Percentiles rank a stretch among this genome's conserved stretches.
These are phyloP conservation scores for Candida fluviatilis DNA, from an alignment of 805 yeast species.

Conservation along the genomic window DNA sequence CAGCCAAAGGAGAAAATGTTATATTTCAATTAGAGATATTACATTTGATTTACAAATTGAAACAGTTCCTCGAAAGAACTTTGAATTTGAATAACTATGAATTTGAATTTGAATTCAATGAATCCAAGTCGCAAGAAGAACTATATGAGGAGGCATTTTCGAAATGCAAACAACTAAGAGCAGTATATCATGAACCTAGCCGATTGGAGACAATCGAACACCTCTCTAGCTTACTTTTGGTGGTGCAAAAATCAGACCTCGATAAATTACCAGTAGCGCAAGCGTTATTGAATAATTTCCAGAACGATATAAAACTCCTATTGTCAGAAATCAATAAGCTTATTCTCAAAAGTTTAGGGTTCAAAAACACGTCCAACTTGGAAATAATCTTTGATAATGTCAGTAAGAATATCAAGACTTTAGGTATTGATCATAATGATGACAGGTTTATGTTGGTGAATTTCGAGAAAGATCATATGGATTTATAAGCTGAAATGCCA, in stretches of 20 bases:
- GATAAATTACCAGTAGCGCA: slow-evolving; percentile 19
- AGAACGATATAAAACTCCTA: slow-evolving; percentile 15
- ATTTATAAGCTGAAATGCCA: too few species aligned
- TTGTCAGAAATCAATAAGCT: slow-evolving; percentile 20
- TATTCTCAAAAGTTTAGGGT: slow-evolving; percentile 21
- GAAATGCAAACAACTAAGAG: slow-evolving; percentile 16
- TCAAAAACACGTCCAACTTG: slow-evolving; percentile 23
- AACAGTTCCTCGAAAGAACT: slow-evolving; percentile 16
- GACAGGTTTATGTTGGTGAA: slow-evolving; percentile 33
- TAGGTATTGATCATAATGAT: slow-evolving; percentile 27
- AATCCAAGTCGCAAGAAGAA: slow-evolving; percentile 7
- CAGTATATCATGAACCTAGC: slow-evolving; percentile 9
- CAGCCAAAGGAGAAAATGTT: slow-evolving; percentile 12
- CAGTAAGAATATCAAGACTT: slow-evolving; percentile 23
- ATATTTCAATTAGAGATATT: slow-evolving; percentile 24
- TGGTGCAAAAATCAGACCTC: slow-evolving; percentile 15
- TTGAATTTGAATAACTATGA: slow-evolving; percentile 12
- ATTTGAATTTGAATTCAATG: slow-evolving; percentile 12
- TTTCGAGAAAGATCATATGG: slow-evolving; percentile 33
- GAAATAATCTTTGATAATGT: slow-evolving; percentile 29
- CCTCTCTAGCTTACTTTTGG: slow-evolving; percentile 20
- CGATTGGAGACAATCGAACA: slow-evolving; percentile 12
- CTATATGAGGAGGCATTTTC: slow-evolving; percentile 16
- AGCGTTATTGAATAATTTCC: slow-evolving; percentile 17
- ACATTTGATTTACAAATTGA: slow-evolving; percentile 20